These are phyloP conservation scores for Venturia pyrina DNA, from an alignment of 2,329 filamentous ascomycete genomes.

Conservation along the genomic window DNA sequence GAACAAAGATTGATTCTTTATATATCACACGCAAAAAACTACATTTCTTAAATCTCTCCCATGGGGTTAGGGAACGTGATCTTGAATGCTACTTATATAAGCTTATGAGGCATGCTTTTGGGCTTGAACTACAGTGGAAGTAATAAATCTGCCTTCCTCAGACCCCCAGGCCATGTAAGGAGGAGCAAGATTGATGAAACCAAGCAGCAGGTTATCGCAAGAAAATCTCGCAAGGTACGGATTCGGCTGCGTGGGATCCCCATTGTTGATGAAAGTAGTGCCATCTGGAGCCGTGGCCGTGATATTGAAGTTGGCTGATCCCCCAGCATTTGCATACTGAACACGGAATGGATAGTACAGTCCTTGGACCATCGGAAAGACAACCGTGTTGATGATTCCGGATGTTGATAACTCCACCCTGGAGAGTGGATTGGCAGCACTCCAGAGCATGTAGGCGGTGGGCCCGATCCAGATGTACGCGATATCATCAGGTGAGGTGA, in stretches of 20 bases:
- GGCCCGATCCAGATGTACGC: constrained; percentile 1
- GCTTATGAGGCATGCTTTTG: too few relatives aligned
- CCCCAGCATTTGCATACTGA: not conserved
- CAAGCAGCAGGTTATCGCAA: not conserved
- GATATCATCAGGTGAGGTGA: not conserved
- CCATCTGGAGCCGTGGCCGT: not conserved
- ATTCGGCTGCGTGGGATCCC: not conserved
- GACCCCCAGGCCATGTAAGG: too few relatives aligned
- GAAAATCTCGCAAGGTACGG: not conserved
- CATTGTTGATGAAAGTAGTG: not conserved
- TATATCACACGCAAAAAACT: too few relatives aligned
- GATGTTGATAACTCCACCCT: not conserved
- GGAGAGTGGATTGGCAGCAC: not conserved
- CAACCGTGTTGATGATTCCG: not conserved
- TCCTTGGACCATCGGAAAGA: not conserved
- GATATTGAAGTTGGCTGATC: not conserved
- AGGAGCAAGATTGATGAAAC: too few relatives aligned
- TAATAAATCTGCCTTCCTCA: too few relatives aligned
- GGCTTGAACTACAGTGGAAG: too few relatives aligned
- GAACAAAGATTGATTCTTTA: too few relatives aligned
- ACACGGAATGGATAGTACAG: constrained; percentile 6
- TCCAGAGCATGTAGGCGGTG: not conserved
- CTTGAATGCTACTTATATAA: too few relatives aligned
- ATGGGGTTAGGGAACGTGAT: too few relatives aligned
- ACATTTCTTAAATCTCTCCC: too few relatives aligned